Evolutionary conservation across 208 protist genomes (phyloP).

Genomic region (Trypanosomatidae sp.): DNA sequence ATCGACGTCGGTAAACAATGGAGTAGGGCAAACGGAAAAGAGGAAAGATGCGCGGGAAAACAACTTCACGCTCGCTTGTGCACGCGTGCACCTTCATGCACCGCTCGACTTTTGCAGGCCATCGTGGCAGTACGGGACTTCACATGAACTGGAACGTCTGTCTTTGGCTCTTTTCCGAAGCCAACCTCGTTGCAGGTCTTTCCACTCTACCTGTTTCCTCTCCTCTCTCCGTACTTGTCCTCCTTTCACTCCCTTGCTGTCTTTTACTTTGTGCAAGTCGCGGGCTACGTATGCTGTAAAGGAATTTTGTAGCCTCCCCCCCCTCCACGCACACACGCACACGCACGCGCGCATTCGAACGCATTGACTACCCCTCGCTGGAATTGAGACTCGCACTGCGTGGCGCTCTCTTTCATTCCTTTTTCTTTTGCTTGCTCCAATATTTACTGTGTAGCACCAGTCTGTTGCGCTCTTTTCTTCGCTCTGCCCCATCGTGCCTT

Average conservation of each 20-base stretch:
- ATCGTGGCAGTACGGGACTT: neutral
- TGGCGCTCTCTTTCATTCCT: neutral
- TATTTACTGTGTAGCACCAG: neutral
- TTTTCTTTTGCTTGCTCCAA: neutral
- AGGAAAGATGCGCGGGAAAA: neutral
- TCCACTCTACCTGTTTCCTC: neutral
- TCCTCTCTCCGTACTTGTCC: neutral
- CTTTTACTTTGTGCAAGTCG: neutral
- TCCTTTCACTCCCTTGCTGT: neutral
- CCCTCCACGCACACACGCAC: neutral
- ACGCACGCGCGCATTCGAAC: neutral
- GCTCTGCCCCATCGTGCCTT: neutral
- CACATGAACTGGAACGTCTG: neutral
- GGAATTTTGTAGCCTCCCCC: neutral
- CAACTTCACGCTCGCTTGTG: neutral
- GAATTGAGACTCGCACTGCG: neutral
- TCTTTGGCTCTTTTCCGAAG: neutral
- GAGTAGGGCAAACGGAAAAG: neutral
- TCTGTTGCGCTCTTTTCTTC: neutral
- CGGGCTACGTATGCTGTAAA: neutral
- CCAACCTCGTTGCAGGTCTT: neutral
- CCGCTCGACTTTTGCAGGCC: neutral
- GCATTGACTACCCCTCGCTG: neutral
- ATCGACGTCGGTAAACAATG: neutral
- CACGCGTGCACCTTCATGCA: neutral